These are phyloP conservation scores for Starmera pachycereana DNA, from an alignment of 805 yeast genomes.

Conservation along the genomic window DNA sequence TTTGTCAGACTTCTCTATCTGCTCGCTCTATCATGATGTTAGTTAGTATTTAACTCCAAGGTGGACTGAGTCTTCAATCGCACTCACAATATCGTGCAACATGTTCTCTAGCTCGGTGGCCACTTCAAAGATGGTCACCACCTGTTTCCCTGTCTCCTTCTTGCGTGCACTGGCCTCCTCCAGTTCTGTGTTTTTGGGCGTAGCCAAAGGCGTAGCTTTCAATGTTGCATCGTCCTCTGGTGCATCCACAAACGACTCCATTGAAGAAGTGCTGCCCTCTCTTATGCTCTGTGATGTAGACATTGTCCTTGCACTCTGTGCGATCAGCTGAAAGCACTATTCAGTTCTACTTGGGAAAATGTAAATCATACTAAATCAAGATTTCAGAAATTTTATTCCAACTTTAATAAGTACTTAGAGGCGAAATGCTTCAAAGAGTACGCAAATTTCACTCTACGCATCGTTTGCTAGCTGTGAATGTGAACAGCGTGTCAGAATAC, in stretches of 20 bases:
- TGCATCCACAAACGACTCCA: slow-evolving; percentile 1
- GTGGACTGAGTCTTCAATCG: no score
- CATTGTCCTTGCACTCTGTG: no score
- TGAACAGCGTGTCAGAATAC: slow-evolving; percentile 13
- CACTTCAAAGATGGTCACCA: slow-evolving; percentile 21
- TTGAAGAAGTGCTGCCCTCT: background rate
- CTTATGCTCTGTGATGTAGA: no score
- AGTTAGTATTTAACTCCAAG: background rate
- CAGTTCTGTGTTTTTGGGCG: slow-evolving; percentile 1
- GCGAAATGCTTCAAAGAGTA: background rate
- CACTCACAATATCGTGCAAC: slow-evolving; percentile 13
- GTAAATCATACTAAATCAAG: no score
- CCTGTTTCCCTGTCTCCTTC: background rate
- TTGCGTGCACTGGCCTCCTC: background rate
- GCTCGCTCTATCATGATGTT: slow-evolving; percentile 2
- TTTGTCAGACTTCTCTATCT: slow-evolving; percentile 16
- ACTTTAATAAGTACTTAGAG: no score
- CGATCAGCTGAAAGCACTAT: no score
- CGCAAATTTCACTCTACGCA: background rate
- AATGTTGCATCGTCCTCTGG: background rate
- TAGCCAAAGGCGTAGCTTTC: slow-evolving; percentile 3
- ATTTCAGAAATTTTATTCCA: no score
- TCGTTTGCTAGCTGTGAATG: background rate
- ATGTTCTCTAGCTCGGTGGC: slow-evolving; percentile 20
- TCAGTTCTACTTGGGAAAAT: no score